Conservation (phyloP, 2,329 filamentous ascomycete species). For the Cladorrhinum sp. region DNA sequence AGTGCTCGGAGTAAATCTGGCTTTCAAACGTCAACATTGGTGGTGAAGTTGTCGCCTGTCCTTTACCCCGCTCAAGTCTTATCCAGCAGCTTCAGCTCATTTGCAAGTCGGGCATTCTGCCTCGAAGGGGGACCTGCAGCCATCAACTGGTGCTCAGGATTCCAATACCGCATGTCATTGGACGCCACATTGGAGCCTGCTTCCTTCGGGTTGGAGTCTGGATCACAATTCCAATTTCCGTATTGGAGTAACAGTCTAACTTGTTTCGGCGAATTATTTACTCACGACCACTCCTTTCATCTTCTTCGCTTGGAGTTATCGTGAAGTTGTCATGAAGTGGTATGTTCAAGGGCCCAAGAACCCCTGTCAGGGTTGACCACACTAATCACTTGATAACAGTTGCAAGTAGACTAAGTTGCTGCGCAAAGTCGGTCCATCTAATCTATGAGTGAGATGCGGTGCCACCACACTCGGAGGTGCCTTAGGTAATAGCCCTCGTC, state of each 20-base stretch:
- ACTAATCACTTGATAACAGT: no score
- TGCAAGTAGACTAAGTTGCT: no score
- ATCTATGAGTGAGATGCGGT: neutral
- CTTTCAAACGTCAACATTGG: no score
- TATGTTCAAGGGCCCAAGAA: no score
- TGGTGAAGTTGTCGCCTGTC: neutral
- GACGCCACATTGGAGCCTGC: constrained; percentile 7
- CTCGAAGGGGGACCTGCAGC: neutral
- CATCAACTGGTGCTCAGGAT: neutral
- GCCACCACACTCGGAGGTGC: neutral
- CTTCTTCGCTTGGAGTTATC: no score
- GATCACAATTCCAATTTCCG: neutral
- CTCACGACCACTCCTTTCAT: no score
- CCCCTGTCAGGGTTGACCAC: no score
- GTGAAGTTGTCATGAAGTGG: no score
- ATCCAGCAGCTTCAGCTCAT: neutral
- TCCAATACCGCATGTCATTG: neutral
- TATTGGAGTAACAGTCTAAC: neutral
- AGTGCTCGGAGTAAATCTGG: neutral
- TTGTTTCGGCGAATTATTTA: neutral
- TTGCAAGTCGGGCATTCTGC: neutral
- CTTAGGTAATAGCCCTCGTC: neutral
- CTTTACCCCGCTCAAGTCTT: neutral
- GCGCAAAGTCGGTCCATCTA: no score
- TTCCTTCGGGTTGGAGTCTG: neutral